These are phyloP conservation scores for Pueraria montana DNA, from an alignment of 306 rosid genomes.

Conservation along the genomic window DNA sequence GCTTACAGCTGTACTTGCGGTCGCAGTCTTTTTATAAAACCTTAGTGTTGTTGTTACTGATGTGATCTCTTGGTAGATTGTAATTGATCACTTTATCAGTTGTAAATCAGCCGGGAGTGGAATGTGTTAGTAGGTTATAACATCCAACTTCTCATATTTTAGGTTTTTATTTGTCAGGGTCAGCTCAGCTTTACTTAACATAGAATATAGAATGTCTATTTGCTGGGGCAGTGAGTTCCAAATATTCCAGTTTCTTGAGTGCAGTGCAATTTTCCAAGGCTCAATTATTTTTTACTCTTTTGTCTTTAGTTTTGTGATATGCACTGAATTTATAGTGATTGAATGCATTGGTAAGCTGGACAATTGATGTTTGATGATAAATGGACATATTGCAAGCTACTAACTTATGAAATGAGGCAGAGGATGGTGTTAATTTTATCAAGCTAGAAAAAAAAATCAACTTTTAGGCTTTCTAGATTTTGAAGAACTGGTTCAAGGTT, in stretches of 20 bases:
- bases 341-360: background rate
- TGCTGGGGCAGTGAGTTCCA: background rate
- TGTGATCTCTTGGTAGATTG: background rate
- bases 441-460: background rate
- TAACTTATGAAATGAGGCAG: constrained; percentile 8
- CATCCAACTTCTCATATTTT: constrained; percentile 9
- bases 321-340: background rate
- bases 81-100: background rate
- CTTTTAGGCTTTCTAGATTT: background rate
- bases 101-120: constrained; percentile 13
- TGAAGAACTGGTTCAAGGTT: background rate
- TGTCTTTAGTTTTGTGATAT: background rate
- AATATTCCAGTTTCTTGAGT: constrained; percentile 2
- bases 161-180: background rate
- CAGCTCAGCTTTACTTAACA: background rate
- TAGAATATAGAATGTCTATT: background rate
- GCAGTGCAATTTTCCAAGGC: constrained; percentile 10
- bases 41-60: background rate
- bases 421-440: constrained; percentile 4
- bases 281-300: background rate
- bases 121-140: constrained; percentile 24
- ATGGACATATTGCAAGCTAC: background rate
- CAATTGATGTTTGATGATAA: background rate
- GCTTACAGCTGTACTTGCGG: background rate
- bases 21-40: background rate